Evolutionary conservation across 2,329 filamentous ascomycete species (phyloP).

Genomic region (Penicillium sp.): DNA sequence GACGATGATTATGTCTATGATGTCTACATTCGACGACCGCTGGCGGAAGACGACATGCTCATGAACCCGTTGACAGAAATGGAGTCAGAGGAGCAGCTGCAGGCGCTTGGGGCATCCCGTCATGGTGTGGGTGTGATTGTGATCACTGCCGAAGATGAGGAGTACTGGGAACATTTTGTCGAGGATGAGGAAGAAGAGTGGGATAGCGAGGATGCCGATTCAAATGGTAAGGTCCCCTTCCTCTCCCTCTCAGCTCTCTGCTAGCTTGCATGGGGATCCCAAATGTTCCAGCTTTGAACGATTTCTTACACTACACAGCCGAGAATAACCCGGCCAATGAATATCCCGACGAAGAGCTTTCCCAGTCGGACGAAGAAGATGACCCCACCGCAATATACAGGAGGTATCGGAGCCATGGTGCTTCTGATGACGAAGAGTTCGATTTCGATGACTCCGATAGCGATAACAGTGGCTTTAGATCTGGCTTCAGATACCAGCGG

Average conservation of each 20-base stretch:
- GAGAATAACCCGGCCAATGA: conserved; percentile 52
- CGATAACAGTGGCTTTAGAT: conserved; percentile 27
- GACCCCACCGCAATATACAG: conserved; percentile 39
- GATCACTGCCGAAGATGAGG: conserved; percentile 45
- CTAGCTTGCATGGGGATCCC: not conserved
- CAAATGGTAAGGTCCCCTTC: conserved; percentile 49
- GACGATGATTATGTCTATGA: conserved; percentile 61
- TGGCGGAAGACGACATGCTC: conserved; percentile 33
- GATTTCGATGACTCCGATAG: conserved; percentile 39
- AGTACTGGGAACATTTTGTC: conserved; percentile 57
- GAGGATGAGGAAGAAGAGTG: conserved; percentile 55
- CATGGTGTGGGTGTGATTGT: conserved; percentile 43
- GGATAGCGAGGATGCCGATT: conserved; percentile 61
- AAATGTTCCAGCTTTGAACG: not conserved
- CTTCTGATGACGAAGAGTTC: conserved; percentile 48
- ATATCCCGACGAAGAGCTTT: conserved; percentile 51
- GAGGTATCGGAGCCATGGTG: conserved; percentile 39
- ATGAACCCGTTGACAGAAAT: conserved; percentile 36
- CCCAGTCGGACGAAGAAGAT: conserved; percentile 48
- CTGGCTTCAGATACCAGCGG: conserved; percentile 22
- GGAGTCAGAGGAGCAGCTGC: conserved; percentile 28
- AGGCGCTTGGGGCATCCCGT: conserved; percentile 31
- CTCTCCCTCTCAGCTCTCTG: not conserved
- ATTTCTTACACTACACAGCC: conserved; percentile 31
- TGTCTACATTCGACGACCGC: conserved; percentile 55